Conservation (phyloP, 208 protist species). For the Polymyxa betae region DNA sequence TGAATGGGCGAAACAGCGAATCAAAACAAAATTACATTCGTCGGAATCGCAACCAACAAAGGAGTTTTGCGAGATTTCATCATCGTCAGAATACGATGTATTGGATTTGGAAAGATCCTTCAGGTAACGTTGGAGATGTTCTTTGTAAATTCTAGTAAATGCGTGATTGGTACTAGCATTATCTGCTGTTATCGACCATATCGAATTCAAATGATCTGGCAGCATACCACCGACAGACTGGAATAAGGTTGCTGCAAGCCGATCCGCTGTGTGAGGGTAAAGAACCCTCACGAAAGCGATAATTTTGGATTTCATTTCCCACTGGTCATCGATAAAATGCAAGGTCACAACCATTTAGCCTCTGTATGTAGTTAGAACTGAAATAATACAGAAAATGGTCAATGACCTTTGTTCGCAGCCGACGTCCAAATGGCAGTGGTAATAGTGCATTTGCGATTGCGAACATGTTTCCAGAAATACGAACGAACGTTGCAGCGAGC, state of each 20-base stretch:
- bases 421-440: not conserved
- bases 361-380: not conserved
- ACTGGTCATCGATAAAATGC: slow-evolving; percentile 7
- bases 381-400: not conserved
- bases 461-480: not conserved
- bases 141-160: too few relatives aligned
- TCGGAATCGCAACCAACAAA: not conserved
- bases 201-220: not conserved
- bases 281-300: not conserved
- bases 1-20: not conserved
- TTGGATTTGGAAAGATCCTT: too few relatives aligned
- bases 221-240: not conserved
- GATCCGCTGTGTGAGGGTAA: slow-evolving; percentile 9
- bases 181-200: not conserved
- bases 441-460: not conserved
- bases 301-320: slow-evolving; percentile 41
- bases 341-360: slow-evolving; percentile 10
- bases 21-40: not conserved
- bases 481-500: not conserved
- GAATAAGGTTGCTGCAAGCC: slow-evolving; percentile 30
- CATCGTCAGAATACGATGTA: too few relatives aligned
- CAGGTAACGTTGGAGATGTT: too few relatives aligned
- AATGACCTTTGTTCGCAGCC: not conserved
- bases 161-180: not conserved
- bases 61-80: too few relatives aligned